Evolutionary conservation across 73 alveolate genomes (phyloP), one percentile per base, ranked within the genome.

Genomic region (Symbiodinium natans): DNA sequence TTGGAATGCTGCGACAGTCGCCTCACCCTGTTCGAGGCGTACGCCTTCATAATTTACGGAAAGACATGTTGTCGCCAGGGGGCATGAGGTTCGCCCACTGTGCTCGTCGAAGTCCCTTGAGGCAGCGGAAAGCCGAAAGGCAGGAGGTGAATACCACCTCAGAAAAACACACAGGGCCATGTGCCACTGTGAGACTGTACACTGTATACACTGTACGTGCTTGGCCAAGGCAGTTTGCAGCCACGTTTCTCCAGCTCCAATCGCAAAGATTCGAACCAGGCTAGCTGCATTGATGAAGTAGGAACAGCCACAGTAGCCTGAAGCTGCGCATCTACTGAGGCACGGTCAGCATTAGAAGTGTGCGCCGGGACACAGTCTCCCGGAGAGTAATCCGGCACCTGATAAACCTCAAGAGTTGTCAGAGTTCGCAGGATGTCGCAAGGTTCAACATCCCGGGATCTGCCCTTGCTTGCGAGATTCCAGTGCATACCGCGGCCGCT

Each of bases 11-110:
- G 59, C n/a, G n/a, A n/a, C n/a, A n/a, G n/a, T n/a, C n/a, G n/a
- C n/a, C n/a, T n/a, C n/a, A n/a, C n/a, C n/a, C n/a, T n/a, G n/a
- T n/a, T n/a, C n/a, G n/a, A n/a, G 59, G 59, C 25, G 1, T 2
- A 2, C 9, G 59, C 59, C 59, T 19, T 46, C 17, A 21, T 19
- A 2, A 1, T 46, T 23, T 13, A 15, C 23, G 27, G 29, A 52
- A 52, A 52, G 23, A 10, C 27, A 5, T 52, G n/a, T 23, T 10
- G 82, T 68, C 82, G 48, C 25, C 88, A 27, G 36, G 56, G 38
- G 39, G 77, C 97, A 90, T 90, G 11, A 90, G 75, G 83, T 90
- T 90, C 42, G 97, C 97, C 97, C 97, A 90, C 75, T 90, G 97
- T 23, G 88, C 88, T 80, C 97, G 75, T 25, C 97, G 73, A 8